These are phyloP conservation scores for Saccharomyces cerevisiae DNA, from an alignment of 805 yeast genomes.

Conservation along the genomic window DNA sequence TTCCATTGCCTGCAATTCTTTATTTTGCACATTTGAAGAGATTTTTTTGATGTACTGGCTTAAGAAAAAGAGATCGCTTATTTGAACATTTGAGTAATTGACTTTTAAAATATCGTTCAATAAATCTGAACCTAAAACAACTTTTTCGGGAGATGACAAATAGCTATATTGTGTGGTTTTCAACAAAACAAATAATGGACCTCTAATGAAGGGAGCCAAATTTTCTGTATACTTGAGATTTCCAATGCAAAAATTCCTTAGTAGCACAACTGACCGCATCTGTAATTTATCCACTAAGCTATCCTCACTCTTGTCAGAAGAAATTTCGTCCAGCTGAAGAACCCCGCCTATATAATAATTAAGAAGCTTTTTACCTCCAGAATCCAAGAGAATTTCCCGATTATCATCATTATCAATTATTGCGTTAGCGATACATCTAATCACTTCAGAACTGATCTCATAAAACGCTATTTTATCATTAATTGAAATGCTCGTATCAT, in stretches of 20 bases:
- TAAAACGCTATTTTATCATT: conserved; percentile 7
- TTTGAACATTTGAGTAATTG: conserved; percentile 1
- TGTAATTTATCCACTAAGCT: conserved; percentile 13
- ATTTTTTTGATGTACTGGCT: conserved; percentile 7
- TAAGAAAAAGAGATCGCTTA: conserved; percentile 10
- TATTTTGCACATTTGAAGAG: conserved; percentile 8
- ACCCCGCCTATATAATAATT: conserved; percentile 15
- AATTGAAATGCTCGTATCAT: neutral
- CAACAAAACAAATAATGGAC: conserved; percentile 14
- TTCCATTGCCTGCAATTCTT: neutral
- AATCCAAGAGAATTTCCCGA: conserved; percentile 11
- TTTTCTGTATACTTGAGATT: conserved; percentile 13
- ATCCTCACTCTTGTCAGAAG: conserved; percentile 2
- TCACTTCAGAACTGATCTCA: conserved; percentile 22
- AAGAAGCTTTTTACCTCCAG: conserved; percentile 10
- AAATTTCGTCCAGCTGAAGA: conserved; percentile 7
- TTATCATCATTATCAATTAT: conserved; percentile 28
- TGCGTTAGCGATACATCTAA: conserved; percentile 29
- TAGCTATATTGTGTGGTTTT: conserved; percentile 6
- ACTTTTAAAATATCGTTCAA: conserved; percentile 15
- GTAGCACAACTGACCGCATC: conserved; percentile 21
- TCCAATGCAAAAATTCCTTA: conserved; percentile 24
- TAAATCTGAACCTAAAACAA: conserved; percentile 17
- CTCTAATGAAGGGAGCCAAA: conserved; percentile 10
- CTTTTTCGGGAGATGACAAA: conserved; percentile 10